Percentiles rank a stretch among this genome's conserved stretches.
Conservation (phyloP, 306 rosid species). For the Vicia sativa region DNA sequence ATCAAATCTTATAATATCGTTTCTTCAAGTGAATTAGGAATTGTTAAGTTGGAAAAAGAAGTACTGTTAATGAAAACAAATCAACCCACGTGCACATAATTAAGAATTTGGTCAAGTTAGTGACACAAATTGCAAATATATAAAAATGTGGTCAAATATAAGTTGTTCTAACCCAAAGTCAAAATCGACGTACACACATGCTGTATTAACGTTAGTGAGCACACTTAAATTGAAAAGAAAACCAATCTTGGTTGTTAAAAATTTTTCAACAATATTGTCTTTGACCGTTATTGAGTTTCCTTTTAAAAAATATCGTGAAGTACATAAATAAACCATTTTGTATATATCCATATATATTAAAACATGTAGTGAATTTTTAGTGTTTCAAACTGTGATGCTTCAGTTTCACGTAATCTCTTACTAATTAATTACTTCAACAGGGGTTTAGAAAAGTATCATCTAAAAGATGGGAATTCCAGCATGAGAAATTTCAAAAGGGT, state of each 20-base stretch:
- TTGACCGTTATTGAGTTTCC: neutral
- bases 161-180: constrained; percentile 38
- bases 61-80: neutral
- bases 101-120: constrained; percentile 12
- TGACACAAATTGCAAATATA: neutral
- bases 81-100: constrained; percentile 29
- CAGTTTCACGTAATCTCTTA: neutral
- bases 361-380: constrained; percentile 1
- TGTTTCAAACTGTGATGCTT: constrained; percentile 12
- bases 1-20: too few relatives aligned
- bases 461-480: constrained; percentile 87
- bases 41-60: neutral
- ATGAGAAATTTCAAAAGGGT: constrained; percentile 76
- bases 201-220: constrained; percentile 19
- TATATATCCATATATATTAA: neutral
- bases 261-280: constrained; percentile 8
- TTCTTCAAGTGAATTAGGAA: too few relatives aligned
- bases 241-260: neutral
- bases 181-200: constrained; percentile 29
- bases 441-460: constrained; percentile 84
- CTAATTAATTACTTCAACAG: constrained; percentile 41
- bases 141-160: constrained; percentile 41
- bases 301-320: neutral
- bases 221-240: constrained; percentile 37
- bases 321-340: neutral